Conservation (phyloP, 805 yeast genomes). For the Candida germanica region DNA sequence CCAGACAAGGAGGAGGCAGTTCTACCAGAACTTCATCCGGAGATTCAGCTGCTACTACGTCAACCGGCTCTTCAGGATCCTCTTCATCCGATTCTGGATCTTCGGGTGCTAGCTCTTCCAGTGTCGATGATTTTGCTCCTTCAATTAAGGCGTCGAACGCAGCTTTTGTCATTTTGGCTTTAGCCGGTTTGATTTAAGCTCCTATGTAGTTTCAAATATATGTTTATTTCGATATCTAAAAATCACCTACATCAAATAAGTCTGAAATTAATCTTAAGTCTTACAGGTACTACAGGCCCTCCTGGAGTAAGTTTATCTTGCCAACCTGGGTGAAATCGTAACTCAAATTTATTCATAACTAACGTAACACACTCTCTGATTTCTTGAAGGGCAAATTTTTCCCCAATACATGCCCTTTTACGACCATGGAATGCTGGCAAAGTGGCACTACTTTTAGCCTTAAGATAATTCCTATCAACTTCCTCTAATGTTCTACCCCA, state of each 20-base stretch:
- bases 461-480: conserved; percentile 36
- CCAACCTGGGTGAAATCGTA: conserved; percentile 44
- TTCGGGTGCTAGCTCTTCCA: too few relatives aligned
- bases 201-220: neutral
- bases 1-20: too few relatives aligned
- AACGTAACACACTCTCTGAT: conserved; percentile 36
- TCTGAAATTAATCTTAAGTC: conserved; percentile 5
- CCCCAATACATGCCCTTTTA: conserved; percentile 59
- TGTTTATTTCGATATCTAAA: too few relatives aligned
- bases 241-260: too few relatives aligned
- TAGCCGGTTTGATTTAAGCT: neutral
- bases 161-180: neutral
- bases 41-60: neutral
- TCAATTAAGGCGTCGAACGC: neutral
- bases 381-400: conserved; percentile 51
- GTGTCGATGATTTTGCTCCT: too few relatives aligned
- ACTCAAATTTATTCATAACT: conserved; percentile 33
- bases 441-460: conserved; percentile 43
- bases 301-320: conserved; percentile 50
- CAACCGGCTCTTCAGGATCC: neutral
- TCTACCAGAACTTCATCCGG: neutral
- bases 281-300: conserved; percentile 55
- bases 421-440: conserved; percentile 60
- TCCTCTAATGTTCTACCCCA: conserved; percentile 48
- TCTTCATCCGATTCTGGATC: neutral